A percentile compares a stretch with the other conserved stretches of the same genome.
Evolutionary conservation across 129 eudicot species (phyloP).

Genomic region (Tagetes patula): DNA sequence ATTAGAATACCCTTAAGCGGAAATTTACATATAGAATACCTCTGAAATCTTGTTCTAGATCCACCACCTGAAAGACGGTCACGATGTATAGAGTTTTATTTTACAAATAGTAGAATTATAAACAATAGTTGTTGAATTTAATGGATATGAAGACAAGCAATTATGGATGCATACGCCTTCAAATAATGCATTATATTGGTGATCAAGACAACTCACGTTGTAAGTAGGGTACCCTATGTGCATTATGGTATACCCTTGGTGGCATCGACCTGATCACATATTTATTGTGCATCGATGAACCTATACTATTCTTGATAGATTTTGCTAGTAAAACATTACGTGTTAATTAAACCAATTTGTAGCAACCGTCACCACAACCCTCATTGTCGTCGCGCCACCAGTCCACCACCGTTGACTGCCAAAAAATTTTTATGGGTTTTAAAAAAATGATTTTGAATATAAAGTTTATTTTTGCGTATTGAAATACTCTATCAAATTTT

Average conservation of each 20-base stretch:
- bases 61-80: not conserved
- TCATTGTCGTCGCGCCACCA: not conserved
- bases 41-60: too few relatives aligned
- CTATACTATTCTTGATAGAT: not conserved
- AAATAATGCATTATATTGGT: conserved; percentile 37
- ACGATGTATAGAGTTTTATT: not conserved
- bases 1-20: too few relatives aligned
- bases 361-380: not conserved
- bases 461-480: too few relatives aligned
- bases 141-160: conserved; percentile 31
- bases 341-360: not conserved
- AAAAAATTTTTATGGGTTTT: too few relatives aligned
- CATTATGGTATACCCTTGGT: conserved; percentile 26
- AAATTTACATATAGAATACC: too few relatives aligned
- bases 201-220: conserved; percentile 42
- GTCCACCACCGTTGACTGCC: too few relatives aligned
- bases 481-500: too few relatives aligned
- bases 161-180: conserved; percentile 32
- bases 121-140: conserved; percentile 11
- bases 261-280: conserved; percentile 13
- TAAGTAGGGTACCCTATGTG: conserved; percentile 34
- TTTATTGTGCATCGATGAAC: not conserved
- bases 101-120: not conserved
- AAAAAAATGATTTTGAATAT: too few relatives aligned
- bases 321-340: not conserved